Evolutionary conservation across 1,139 yeast genomes (phyloP).

Genomic region (Sugiyamaella paludigena): DNA sequence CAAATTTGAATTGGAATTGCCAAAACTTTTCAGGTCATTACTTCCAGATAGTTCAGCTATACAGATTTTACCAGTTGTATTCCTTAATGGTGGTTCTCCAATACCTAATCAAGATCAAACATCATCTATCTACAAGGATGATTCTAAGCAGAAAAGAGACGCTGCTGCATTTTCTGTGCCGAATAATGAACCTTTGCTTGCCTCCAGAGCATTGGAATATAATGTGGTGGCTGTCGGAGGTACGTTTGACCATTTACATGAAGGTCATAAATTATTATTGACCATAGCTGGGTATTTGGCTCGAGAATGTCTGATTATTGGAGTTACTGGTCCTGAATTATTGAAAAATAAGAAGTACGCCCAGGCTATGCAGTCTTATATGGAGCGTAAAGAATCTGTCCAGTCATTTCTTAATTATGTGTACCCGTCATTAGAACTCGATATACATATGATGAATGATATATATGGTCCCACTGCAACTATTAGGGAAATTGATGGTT

Average conservation of each 20-base stretch:
- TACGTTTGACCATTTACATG: conserved; percentile 94
- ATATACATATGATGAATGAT: conserved; percentile 66
- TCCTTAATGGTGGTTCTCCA: conserved; percentile 19
- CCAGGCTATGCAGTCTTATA: conserved; percentile 61
- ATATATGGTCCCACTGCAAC: conserved; percentile 93
- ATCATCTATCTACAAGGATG: conserved; percentile 10
- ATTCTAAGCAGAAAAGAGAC: conserved; percentile 16
- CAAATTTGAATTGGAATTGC: conserved; percentile 28
- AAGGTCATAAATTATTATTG: conserved; percentile 85
- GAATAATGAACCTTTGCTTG: conserved; percentile 16
- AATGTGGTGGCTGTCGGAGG: conserved; percentile 65
- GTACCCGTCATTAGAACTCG: conserved; percentile 45
- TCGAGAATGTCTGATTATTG: conserved; percentile 58
- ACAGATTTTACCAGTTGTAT: conserved; percentile 32
- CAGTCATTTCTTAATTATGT: conserved; percentile 48
- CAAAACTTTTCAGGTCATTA: conserved; percentile 26
- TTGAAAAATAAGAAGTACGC: conserved; percentile 71
- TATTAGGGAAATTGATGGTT: conserved; percentile 69
- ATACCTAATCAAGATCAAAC: background rate
- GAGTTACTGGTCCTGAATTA: conserved; percentile 78
- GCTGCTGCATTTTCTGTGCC: background rate
- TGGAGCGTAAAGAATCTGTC: conserved; percentile 49
- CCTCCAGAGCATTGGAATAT: conserved; percentile 23
- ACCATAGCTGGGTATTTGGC: conserved; percentile 71
- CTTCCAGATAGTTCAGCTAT: conserved; percentile 28